Evolutionary conservation across 305 asterid genomes (phyloP), one percentile per base, ranked within the genome.

Genomic region (Fraxinus nigra): DNA sequence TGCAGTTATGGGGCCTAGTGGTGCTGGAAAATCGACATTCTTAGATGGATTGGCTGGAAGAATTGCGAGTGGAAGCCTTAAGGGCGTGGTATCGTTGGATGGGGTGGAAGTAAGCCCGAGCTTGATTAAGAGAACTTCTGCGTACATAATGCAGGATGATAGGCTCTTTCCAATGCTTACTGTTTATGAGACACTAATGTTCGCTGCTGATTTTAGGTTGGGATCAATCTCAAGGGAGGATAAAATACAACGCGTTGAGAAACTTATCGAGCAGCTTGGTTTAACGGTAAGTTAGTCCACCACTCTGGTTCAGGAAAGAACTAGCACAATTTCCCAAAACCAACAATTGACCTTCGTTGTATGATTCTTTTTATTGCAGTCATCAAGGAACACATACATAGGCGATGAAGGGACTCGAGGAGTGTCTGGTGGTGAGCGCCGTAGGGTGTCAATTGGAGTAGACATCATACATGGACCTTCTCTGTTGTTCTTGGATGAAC

Each of bases 1-100:
- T 0, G 98, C 98, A 0, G 97, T 94, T 0, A 94, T 94, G 98
- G 98, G 98, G 20, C 98, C 98, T 0, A 94, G 98, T 70, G 98
- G 98, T 4, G 98, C 98, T 5, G 97, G 98, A 1, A 94, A 94
- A 67, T 94, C 98, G 7, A 94, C 98, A 0, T 88, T 94, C 59
- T 85, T 94, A 82, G 98, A 94, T 54, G 97, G 87, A 3, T 78
- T 94, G 86, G 98, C 98, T 0, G 97, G 97, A 18, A 78, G 98
- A 61, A 94, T 94, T 6, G 93, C 93, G 0, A 90, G 91, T 69
- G 92, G 94, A 70, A 93, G 97, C 59, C 89, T 93, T 11, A 82
- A 79, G 78, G 97, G 97, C 48, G 61, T 85, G 75, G 92, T 93
- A 65, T 79, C 89, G 2, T 81, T 93, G 61, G 92, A 92, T n/a